Evolutionary conservation across 495 filamentous ascomycete species (phyloP).

Genomic region (Penicillium subrubescens): DNA sequence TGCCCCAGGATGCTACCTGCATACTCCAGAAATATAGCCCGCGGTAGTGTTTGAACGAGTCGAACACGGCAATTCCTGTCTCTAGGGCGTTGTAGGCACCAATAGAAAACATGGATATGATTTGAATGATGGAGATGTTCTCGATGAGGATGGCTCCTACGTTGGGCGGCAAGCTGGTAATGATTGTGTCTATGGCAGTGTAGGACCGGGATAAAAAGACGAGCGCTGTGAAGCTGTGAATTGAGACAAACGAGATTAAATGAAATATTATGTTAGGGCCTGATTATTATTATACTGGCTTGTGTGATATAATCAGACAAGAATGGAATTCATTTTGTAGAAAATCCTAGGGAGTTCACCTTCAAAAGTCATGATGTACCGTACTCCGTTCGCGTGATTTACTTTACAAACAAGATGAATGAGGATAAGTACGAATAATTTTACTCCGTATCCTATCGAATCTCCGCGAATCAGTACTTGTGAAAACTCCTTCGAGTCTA

Average conservation of each 20-base stretch:
- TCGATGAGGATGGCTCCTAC: too few relatives aligned
- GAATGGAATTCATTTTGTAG: neutral
- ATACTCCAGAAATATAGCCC: too few relatives aligned
- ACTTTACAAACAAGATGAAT: neutral
- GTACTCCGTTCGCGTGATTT: neutral
- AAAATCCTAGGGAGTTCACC: too few relatives aligned
- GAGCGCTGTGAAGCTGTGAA: too few relatives aligned
- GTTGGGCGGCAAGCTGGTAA: too few relatives aligned
- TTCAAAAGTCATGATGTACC: constrained; percentile 4
- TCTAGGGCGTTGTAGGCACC: neutral
- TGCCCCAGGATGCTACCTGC: too few relatives aligned
- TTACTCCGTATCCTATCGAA: neutral
- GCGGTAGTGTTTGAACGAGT: too few relatives aligned
- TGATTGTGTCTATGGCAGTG: too few relatives aligned
- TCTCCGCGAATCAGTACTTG: neutral
- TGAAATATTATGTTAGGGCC: neutral
- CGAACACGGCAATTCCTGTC: constrained; percentile 1
- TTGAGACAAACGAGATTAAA: neutral
- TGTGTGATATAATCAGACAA: neutral
- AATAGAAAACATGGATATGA: neutral
- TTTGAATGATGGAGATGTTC: neutral
- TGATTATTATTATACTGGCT: neutral
- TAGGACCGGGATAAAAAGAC: too few relatives aligned
- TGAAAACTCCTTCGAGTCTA: neutral
- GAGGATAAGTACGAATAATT: neutral